A percentile compares a stretch with the other conserved stretches of the same genome.
Evolutionary conservation across 129 eudicot genomes (phyloP).

Genomic region (Cynara cardunculus): DNA sequence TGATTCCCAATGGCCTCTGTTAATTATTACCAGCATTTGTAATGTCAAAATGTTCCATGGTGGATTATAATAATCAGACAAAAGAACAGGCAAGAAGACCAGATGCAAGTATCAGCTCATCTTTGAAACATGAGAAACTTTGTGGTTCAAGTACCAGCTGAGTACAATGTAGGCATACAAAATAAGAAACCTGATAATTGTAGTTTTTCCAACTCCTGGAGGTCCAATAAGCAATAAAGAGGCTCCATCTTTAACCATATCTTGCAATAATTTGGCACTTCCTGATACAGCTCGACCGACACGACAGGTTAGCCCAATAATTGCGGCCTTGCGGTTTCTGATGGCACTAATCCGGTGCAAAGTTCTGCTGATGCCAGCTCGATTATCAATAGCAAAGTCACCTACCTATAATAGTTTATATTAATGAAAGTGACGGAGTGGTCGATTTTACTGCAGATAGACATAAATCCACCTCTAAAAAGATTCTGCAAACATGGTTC

Average conservation of each 20-base stretch:
- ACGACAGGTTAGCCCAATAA: conserved; percentile 92
- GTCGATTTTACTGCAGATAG: neutral
- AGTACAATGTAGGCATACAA: neutral
- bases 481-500: neutral
- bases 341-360: conserved; percentile 93
- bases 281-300: conserved; percentile 97
- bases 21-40: neutral
- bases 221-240: conserved; percentile 93
- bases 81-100: neutral
- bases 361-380: conserved; percentile 97
- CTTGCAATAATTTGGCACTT: conserved; percentile 81
- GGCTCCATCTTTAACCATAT: conserved; percentile 86
- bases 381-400: conserved; percentile 89
- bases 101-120: neutral
- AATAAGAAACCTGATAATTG: conserved; percentile 68
- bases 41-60: neutral
- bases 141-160: neutral
- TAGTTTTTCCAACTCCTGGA: conserved; percentile 97
- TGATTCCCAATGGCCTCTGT: neutral
- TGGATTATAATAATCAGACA: neutral
- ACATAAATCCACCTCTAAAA: neutral
- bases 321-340: conserved; percentile 77
- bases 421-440: neutral
- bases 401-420: conserved; percentile 60
- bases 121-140: neutral